Percentiles rank a stretch among this genome's conserved stretches.
phyloP scores from a whole-genome alignment of 768 basidiomycete genomes.

The Collybiopsis confluens region DNA sequence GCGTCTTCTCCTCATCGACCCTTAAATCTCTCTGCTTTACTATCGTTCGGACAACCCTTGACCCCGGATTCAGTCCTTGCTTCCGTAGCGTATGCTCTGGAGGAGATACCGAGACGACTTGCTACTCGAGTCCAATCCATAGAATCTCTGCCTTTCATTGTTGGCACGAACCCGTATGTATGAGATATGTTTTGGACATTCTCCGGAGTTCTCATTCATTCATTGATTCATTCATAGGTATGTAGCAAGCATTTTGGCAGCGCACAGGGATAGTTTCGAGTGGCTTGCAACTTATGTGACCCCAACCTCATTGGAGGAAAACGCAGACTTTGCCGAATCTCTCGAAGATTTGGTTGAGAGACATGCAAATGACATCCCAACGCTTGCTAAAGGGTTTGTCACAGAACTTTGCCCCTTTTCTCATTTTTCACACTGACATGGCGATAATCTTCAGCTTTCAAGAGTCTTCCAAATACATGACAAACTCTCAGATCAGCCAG shows the following conservation, averaged over 20 bases:
- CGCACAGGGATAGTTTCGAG: slow-evolving; percentile 67
- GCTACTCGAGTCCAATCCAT: slow-evolving; percentile 71
- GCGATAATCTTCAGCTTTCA: slow-evolving; percentile 57
- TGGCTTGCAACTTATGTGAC: slow-evolving; percentile 64
- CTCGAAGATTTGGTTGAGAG: slow-evolving; percentile 69
- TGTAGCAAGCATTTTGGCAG: slow-evolving; percentile 64
- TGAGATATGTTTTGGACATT: too few relatives aligned
- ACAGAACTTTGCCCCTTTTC: slow-evolving; percentile 4
- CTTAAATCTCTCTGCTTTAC: slow-evolving; percentile 65
- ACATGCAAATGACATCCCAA: slow-evolving; percentile 86
- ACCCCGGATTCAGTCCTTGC: slow-evolving; percentile 65
- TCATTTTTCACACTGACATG: slow-evolving; percentile 9
- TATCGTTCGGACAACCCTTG: slow-evolving; percentile 74
- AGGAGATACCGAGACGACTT: slow-evolving; percentile 74
- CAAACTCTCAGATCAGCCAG: slow-evolving; percentile 68
- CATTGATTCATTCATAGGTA: slow-evolving; percentile 32
- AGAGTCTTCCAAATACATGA: slow-evolving; percentile 81
- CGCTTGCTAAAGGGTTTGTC: slow-evolving; percentile 80
- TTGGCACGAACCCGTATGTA: slow-evolving; percentile 70
- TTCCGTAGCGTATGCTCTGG: slow-evolving; percentile 70
- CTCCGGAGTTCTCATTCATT: background rate
- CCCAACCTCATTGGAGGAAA: slow-evolving; percentile 65
- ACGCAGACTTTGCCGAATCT: slow-evolving; percentile 60
- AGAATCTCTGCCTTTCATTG: slow-evolving; percentile 80
- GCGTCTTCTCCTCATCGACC: slow-evolving; percentile 61